Base-by-base conservation (phyloP, 495 filamentous ascomycete species). In the Schizothecium vesticola region DNA sequence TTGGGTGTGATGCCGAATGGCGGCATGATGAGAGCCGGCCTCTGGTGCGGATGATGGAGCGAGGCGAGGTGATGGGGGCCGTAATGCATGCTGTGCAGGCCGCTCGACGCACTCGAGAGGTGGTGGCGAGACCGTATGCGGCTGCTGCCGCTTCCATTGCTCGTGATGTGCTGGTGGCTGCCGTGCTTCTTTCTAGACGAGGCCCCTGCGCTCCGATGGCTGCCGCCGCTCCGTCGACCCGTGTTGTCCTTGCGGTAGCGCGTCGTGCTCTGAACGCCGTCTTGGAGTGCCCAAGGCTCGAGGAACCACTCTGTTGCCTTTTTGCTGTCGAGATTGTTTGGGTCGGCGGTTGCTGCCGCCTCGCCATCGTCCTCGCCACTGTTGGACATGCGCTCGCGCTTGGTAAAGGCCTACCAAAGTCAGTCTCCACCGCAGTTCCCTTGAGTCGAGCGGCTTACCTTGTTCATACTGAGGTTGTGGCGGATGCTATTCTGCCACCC, bases 401-500 rank as follows among this genome's bases (percentile, higher is more conserved):
- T 83, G 65, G 69, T 69, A 67, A 84, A 84, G 22, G 81, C 81
- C 82, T 84, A 61, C 12, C 12, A 59, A 25, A 56, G 55, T 28
- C 24, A 56, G 19, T 26, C 21, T 59, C n/a, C 13, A 4, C 19
- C 2, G 9, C 10, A 22, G 21, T 21, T 43, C 59, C 65, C 7
- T 63, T 16, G 29, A 67, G n/a, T 11, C 16, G 21, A 64, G 63
- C 55, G 13, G 85, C 91, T 78, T 85, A 97, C 95, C 56, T 83
- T 85, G 74, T 99, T 99, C 95, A 99, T 99, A 13, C 93, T 97
- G 0, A 99, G 81, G 73, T 99, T 99, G 74, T 99, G 95, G 8
- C 95, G 88, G 65, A 99, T 95, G 77, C 93, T 97, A 79, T 97
- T 98, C 78, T 95, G 91, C 95, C 96, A 98, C 3, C 94, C 96